Evolutionary conservation across 192 early-diverging fungal species (phyloP).

Genomic region (Spinellus fusiger): DNA sequence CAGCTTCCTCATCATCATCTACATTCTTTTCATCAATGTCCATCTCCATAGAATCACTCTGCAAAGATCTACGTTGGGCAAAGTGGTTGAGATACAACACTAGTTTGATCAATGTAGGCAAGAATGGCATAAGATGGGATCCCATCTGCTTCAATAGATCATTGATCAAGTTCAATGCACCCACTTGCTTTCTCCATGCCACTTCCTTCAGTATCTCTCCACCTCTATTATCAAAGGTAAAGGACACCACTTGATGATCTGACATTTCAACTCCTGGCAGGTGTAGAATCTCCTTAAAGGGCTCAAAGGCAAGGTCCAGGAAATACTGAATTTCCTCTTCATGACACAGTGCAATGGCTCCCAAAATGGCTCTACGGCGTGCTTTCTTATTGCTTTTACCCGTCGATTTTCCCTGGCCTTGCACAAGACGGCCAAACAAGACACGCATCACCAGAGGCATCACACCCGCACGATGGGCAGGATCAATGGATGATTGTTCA

Average conservation of each 20-base stretch:
- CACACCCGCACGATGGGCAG: slow-evolving; percentile 59
- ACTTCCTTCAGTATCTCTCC: slow-evolving; percentile 23
- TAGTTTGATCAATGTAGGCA: slow-evolving; percentile 67
- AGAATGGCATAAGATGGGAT: slow-evolving; percentile 59
- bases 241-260: slow-evolving; percentile 36
- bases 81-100: slow-evolving; percentile 66
- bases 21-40: slow-evolving; percentile 12
- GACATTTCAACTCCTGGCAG: slow-evolving; percentile 24
- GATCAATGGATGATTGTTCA: slow-evolving; percentile 52
- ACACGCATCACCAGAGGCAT: slow-evolving; percentile 76
- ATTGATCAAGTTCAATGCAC: slow-evolving; percentile 71
- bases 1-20: slow-evolving; percentile 19
- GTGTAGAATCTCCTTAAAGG: slow-evolving; percentile 55
- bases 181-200: slow-evolving; percentile 62
- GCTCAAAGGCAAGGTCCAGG: slow-evolving; percentile 75
- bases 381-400: slow-evolving; percentile 62
- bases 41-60: slow-evolving; percentile 29
- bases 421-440: slow-evolving; percentile 87
- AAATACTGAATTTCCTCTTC: slow-evolving; percentile 64
- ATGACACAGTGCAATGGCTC: slow-evolving; percentile 66
- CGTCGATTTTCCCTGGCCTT: slow-evolving; percentile 57
- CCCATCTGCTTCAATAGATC: slow-evolving; percentile 85
- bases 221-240: slow-evolving; percentile 20
- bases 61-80: slow-evolving; percentile 32
- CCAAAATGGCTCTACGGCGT: slow-evolving; percentile 78